phyloP scores from a whole-genome alignment of 495 filamentous ascomycete genomes.

The Hypomontagnella monticulosa region DNA sequence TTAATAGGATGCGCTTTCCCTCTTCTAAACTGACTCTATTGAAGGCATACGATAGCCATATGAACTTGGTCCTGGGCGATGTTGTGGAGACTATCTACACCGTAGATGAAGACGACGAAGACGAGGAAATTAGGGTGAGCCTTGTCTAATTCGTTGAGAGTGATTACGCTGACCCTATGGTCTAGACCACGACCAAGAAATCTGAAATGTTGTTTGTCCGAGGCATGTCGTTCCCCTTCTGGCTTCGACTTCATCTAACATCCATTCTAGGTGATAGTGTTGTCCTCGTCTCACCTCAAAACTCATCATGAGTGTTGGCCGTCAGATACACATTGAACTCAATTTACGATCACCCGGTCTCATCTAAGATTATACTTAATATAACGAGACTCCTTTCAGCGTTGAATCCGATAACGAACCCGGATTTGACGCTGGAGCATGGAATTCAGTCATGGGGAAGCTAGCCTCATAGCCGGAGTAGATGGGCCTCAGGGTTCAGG shows the following conservation, averaged over 20 bases:
- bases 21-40: conserved; percentile 15
- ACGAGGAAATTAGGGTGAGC: conserved; percentile 56
- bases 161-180: conserved; percentile 16
- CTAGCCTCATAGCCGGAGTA: neutral
- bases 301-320: conserved; percentile 44
- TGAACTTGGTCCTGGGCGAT: conserved; percentile 97
- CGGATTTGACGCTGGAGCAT: neutral
- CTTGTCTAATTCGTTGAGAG: neutral
- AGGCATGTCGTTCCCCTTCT: conserved; percentile 65
- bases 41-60: conserved; percentile 97
- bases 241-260: conserved; percentile 46
- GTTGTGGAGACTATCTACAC: conserved; percentile 97
- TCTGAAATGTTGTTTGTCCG: conserved; percentile 99
- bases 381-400: neutral
- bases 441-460: conserved; percentile 12
- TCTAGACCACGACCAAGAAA: conserved; percentile 90
- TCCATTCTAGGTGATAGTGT: conserved; percentile 82
- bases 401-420: neutral
- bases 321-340: neutral
- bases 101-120: conserved; percentile 89
- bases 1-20: conserved; percentile 12
- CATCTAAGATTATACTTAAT: neutral
- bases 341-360: neutral
- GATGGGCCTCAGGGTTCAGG: conserved; percentile 3
- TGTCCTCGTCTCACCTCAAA: conserved; percentile 88